Evolutionary conservation across 106 monocot genomes (phyloP), one percentile per base, ranked within the genome.

Genomic region (Platanthera zijinensis): DNA sequence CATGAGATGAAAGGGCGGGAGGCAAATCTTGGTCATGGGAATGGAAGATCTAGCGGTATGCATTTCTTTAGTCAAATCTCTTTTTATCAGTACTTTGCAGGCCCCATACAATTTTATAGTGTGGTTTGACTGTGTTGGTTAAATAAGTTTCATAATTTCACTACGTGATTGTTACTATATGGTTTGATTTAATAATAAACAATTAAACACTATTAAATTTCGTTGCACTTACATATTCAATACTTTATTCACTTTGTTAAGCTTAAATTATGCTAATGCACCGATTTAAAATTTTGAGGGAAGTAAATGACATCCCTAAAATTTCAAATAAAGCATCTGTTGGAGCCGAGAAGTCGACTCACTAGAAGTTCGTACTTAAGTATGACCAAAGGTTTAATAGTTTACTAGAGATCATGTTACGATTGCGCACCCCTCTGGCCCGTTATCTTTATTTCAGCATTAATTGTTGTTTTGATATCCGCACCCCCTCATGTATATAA

Each of bases 41-140:
- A 92, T 77, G 90, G 95, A 75, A 88, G 96, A 89, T 84, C 86
- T 12, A 96, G 96, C 75, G 96, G 96, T 96, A 74, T 84, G 96
- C 84, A 68, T 50, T 59, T 9, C 19, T 75, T 61, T 19, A 21
- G 18, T 21, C 18, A 61, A 1, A 57, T 32, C 15, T 52, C 2
- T 6, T 56, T 56, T 17, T 32, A 6, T 52, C 13, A 7, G 52
- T 21, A 18, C 12, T 66, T 66, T 66, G 10, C 10, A 30, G 4
- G 6, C 5, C 10, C 30, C 30, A 30, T 32, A 57, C 18, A 48
- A 14, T 57, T 13, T 51, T 13, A 32, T 52, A 54, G 22, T 19
- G 11, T 30, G 56, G 17, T 32, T 75, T 56, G 54, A 30, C 54
- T 32, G 11, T 12, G 21, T 22, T 67, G 30, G 67, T 12, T 9